Conservation (phyloP, 2,329 filamentous ascomycete genomes). For the Ophiostoma australiae region DNA sequence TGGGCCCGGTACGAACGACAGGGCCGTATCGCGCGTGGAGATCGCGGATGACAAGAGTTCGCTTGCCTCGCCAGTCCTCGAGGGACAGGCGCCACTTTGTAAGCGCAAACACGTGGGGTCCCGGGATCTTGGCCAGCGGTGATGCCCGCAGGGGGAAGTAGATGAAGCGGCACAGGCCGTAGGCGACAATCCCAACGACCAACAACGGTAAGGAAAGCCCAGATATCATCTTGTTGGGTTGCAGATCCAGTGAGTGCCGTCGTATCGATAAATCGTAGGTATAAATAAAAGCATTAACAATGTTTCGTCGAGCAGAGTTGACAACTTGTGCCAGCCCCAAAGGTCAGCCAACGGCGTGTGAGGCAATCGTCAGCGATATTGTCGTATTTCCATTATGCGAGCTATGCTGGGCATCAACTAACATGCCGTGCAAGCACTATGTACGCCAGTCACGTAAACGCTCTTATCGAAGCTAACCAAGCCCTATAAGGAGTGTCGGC, state of each 20-base stretch:
- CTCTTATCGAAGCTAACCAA: not conserved
- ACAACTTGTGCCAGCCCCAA: not conserved
- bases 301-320: not conserved
- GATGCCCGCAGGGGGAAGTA: conserved; percentile 19
- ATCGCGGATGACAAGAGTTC: conserved; percentile 39
- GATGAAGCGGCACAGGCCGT: not conserved
- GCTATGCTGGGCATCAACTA: not conserved
- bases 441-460: not conserved
- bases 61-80: conserved; percentile 42
- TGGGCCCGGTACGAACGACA: conserved; percentile 44
- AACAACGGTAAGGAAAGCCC: not conserved
- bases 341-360: not conserved
- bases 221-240: not conserved
- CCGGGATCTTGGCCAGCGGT: conserved; percentile 32
- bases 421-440: not conserved
- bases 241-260: too few species aligned
- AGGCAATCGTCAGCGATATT: not conserved
- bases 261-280: not conserved
- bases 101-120: conserved; percentile 38
- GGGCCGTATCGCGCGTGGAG: conserved; percentile 45
- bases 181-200: not conserved
- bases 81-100: conserved; percentile 44
- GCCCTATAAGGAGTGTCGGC: not conserved
- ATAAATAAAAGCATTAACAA: too few species aligned
- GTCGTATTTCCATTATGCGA: not conserved